A percentile compares a stretch with the other conserved stretches of the same genome.
phyloP scores from a whole-genome alignment of 1,284 basidiomycete species.

The Trichosporon coremiiforme region DNA sequence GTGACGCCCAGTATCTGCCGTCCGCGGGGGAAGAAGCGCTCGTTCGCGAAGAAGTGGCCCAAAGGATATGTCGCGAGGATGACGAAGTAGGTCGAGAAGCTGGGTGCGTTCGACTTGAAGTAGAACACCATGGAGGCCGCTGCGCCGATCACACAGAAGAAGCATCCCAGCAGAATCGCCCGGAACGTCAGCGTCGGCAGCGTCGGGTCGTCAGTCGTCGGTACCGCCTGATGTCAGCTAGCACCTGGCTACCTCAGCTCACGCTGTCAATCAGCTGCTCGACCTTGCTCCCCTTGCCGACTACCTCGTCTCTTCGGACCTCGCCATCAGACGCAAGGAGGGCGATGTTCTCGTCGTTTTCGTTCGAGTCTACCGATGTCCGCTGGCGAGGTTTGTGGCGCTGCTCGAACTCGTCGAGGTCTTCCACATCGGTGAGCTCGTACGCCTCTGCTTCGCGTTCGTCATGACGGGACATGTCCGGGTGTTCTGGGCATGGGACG shows the following conservation, averaged over 20 bases:
- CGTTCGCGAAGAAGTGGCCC: conserved; percentile 54
- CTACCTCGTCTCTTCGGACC: conserved; percentile 34
- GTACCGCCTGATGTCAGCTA: conserved; percentile 55
- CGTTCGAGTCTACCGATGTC: conserved; percentile 21
- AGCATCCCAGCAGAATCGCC: conserved; percentile 59
- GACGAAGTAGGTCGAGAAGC: conserved; percentile 62
- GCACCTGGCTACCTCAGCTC: conserved; percentile 20
- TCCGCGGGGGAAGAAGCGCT: conserved; percentile 39
- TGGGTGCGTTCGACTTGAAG: conserved; percentile 59
- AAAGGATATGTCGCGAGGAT: conserved; percentile 60
- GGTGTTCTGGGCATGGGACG: background rate
- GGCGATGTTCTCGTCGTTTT: conserved; percentile 24
- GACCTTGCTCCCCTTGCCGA: conserved; percentile 46
- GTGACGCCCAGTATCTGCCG: conserved; percentile 47
- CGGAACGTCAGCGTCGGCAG: conserved; percentile 61
- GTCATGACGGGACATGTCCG: conserved; percentile 20
- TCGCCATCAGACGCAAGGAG: conserved; percentile 12
- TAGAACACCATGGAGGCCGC: conserved; percentile 58
- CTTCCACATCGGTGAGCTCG: conserved; percentile 42
- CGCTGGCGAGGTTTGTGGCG: conserved; percentile 14
- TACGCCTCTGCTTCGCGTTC: conserved; percentile 46
- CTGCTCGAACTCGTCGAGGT: conserved; percentile 22
- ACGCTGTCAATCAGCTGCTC: conserved; percentile 48
- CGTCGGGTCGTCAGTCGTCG: conserved; percentile 60
- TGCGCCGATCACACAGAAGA: conserved; percentile 62